Conservation (phyloP, 148 eudicot genomes). For the Rhododendron simsii region DNA sequence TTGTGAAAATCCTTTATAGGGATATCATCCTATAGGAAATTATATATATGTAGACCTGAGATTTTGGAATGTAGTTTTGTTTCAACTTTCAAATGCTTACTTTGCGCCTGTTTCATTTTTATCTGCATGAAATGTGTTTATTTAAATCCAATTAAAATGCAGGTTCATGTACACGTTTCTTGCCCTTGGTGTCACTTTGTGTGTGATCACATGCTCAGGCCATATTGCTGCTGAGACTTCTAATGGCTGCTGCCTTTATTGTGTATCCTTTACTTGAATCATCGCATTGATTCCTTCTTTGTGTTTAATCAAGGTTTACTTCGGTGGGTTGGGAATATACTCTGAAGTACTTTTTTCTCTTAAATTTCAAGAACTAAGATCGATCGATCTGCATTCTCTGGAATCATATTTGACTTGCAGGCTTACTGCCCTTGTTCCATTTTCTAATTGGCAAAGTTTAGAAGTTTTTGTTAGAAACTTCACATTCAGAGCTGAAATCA, state of each 20-base stretch:
- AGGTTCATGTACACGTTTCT: slow-evolving; percentile 76
- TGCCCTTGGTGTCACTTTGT: slow-evolving; percentile 56
- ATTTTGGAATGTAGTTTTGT: background rate
- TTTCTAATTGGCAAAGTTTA: background rate
- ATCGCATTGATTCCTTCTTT: background rate
- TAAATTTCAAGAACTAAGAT: background rate
- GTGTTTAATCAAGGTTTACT: background rate
- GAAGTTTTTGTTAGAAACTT: background rate
- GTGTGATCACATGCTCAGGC: slow-evolving; percentile 64
- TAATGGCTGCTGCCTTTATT: slow-evolving; percentile 72
- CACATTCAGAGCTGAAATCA: background rate
- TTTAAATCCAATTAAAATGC: slow-evolving; percentile 10
- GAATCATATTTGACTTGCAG: background rate
- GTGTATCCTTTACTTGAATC: slow-evolving; percentile 50
- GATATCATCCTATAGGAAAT: too few species aligned
- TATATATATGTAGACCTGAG: background rate
- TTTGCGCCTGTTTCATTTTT: background rate
- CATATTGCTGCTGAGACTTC: slow-evolving; percentile 83
- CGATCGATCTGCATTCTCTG: background rate
- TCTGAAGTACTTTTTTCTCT: background rate
- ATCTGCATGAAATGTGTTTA: background rate
- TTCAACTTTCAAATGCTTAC: background rate
- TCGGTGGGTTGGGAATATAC: background rate
- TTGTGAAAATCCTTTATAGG: background rate
- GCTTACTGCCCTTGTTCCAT: background rate